phyloP scores from a whole-genome alignment of 2,329 filamentous ascomycete species.

The Colletotrichum melonis region DNA sequence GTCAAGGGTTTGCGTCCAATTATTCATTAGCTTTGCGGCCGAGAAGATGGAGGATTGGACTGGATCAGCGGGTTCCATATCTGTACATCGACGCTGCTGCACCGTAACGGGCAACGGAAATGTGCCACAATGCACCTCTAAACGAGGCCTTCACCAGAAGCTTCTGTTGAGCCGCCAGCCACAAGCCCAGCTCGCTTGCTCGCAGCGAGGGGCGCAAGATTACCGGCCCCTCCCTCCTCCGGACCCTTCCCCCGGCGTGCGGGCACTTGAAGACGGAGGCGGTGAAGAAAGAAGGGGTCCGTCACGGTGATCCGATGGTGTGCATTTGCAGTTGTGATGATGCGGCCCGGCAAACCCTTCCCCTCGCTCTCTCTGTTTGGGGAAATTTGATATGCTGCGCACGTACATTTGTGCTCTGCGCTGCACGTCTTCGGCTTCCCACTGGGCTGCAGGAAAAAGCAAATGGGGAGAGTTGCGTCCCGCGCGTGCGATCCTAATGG shows the following conservation, averaged over 20 bases:
- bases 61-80: neutral
- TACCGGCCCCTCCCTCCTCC: neutral
- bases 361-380: neutral
- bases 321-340: conserved; percentile 11
- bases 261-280: conserved; percentile 8
- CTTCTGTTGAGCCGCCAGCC: neutral
- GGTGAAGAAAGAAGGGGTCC: conserved; percentile 25
- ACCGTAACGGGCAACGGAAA: conserved; percentile 18
- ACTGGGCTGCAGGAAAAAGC: conserved; percentile 29
- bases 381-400: neutral
- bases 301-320: conserved; percentile 22
- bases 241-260: neutral
- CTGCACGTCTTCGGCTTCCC: conserved; percentile 13
- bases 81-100: conserved; percentile 4
- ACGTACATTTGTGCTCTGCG: neutral
- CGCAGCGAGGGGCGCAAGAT: neutral
- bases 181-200: neutral
- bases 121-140: neutral
- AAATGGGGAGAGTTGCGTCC: conserved; percentile 12
- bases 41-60: neutral
- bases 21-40: conserved; percentile 9
- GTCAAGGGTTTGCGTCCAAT: conserved; percentile 14
- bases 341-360: neutral
- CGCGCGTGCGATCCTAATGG: neutral
- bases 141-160: conserved; percentile 1